Evolutionary conservation across 2,329 filamentous ascomycete species (phyloP).

Genomic region (Cladosporium sphaerospermum): DNA sequence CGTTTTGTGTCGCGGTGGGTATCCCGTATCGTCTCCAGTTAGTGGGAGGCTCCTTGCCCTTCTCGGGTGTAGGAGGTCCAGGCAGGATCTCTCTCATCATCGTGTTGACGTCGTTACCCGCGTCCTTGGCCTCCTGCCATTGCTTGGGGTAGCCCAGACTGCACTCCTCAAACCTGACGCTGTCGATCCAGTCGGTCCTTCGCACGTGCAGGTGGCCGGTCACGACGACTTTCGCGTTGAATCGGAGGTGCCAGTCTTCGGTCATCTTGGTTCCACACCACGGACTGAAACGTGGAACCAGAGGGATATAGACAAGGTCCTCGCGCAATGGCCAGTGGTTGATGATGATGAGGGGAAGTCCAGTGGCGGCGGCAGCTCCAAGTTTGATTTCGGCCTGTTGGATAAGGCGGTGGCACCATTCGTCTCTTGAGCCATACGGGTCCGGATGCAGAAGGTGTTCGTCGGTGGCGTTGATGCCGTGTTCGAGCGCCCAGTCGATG

Average conservation of each 20-base stretch:
- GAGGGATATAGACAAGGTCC: constrained; percentile 38
- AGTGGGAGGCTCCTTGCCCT: constrained; percentile 24
- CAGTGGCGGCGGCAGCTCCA: constrained; percentile 24
- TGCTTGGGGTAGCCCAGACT: constrained; percentile 43
- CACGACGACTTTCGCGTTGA: constrained; percentile 42
- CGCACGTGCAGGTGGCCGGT: constrained; percentile 43
- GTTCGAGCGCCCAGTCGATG: constrained; percentile 40
- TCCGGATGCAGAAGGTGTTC: constrained; percentile 42
- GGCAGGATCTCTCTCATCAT: constrained; percentile 42
- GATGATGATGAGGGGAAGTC: constrained; percentile 36
- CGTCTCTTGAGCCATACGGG: constrained; percentile 38
- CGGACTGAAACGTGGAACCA: constrained; percentile 38
- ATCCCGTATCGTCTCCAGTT: neutral
- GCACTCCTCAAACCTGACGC: constrained; percentile 42
- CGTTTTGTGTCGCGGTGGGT: too few species aligned
- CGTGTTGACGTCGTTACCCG: constrained; percentile 40
- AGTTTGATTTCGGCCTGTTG: constrained; percentile 37
- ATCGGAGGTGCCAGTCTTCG: constrained; percentile 41
- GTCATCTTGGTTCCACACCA: constrained; percentile 46
- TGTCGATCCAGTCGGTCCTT: constrained; percentile 42
- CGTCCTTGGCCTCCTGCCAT: constrained; percentile 39
- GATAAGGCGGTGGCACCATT: constrained; percentile 40
- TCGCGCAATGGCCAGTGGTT: constrained; percentile 44
- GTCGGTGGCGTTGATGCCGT: constrained; percentile 42
- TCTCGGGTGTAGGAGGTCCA: constrained; percentile 31